Conservation (phyloP, 768 basidiomycete species). For the Collybiopsis confluens region DNA sequence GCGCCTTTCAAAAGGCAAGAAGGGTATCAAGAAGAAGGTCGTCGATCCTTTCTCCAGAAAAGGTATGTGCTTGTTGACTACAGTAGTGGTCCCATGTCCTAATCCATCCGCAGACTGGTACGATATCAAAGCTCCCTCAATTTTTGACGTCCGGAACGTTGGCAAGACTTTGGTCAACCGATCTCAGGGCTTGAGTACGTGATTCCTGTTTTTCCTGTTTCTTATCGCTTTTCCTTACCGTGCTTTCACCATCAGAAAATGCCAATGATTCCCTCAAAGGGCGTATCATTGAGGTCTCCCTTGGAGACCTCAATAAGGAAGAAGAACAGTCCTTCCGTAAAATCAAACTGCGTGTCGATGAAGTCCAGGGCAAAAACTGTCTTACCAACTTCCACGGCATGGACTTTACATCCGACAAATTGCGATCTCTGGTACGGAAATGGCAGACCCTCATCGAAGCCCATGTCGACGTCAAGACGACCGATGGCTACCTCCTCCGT, state of each 20-base stretch:
- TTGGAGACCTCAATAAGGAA: constrained; percentile 98
- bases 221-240: constrained; percentile 12
- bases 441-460: constrained; percentile 99
- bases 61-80: constrained; percentile 44
- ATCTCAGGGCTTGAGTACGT: constrained; percentile 96
- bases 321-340: constrained; percentile 99
- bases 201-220: neutral
- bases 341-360: constrained; percentile 97
- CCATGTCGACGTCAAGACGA: constrained; percentile 97
- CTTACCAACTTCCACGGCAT: constrained; percentile 99
- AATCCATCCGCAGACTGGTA: constrained; percentile 78
- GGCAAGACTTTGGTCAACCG: constrained; percentile 99
- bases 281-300: constrained; percentile 92
- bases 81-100: neutral
- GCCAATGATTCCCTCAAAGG: constrained; percentile 98
- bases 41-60: constrained; percentile 99
- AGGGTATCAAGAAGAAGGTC: constrained; percentile 99
- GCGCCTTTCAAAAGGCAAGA: constrained; percentile 96
- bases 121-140: constrained; percentile 97
- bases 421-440: constrained; percentile 98
- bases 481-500: constrained; percentile 98
- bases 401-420: constrained; percentile 99
- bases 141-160: constrained; percentile 94
- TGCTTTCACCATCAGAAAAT: constrained; percentile 77
- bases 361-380: constrained; percentile 97